Conservation (phyloP, 306 rosid genomes). For the Prinsepia uniflora region DNA sequence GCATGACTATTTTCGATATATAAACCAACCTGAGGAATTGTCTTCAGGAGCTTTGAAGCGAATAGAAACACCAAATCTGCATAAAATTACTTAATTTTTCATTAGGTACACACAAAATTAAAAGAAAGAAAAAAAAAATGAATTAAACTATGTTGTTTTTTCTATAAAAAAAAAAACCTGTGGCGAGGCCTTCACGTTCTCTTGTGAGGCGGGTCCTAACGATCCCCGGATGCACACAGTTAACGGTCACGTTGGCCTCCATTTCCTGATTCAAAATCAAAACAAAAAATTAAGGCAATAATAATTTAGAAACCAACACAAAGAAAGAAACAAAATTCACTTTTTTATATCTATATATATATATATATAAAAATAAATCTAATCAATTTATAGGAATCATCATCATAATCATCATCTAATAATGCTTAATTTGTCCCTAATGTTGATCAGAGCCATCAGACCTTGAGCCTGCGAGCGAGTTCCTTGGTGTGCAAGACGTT, state of each 20-base stretch:
- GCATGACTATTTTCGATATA: too few species aligned
- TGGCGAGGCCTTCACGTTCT: constrained; percentile 83
- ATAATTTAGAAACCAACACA: background rate
- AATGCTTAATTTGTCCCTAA: background rate
- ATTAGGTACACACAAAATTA: too few species aligned
- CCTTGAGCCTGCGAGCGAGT: constrained; percentile 75
- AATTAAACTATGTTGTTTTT: background rate
- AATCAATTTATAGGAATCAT: too few species aligned
- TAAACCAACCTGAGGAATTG: constrained; percentile 73
- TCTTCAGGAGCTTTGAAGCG: constrained; percentile 80
- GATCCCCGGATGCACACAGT: constrained; percentile 91
- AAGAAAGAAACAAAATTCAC: constrained; percentile 35
- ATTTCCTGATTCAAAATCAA: constrained; percentile 44
- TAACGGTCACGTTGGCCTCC: constrained; percentile 75
- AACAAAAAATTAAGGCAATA: background rate
- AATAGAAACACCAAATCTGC: constrained; percentile 80
- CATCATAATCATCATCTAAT: background rate
- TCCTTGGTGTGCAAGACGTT: constrained; percentile 81
- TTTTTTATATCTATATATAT: constrained; percentile 1
- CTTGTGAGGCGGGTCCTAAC: constrained; percentile 86
- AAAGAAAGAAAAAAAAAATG: background rate
- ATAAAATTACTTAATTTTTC: background rate
- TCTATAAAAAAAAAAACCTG: constrained; percentile 39
- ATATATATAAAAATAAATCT: too few species aligned
- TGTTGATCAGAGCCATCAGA: constrained; percentile 12